Percentiles rank a stretch among this genome's conserved stretches.
Conservation (phyloP, 495 filamentous ascomycete genomes). For the Xylaria nigripes region DNA sequence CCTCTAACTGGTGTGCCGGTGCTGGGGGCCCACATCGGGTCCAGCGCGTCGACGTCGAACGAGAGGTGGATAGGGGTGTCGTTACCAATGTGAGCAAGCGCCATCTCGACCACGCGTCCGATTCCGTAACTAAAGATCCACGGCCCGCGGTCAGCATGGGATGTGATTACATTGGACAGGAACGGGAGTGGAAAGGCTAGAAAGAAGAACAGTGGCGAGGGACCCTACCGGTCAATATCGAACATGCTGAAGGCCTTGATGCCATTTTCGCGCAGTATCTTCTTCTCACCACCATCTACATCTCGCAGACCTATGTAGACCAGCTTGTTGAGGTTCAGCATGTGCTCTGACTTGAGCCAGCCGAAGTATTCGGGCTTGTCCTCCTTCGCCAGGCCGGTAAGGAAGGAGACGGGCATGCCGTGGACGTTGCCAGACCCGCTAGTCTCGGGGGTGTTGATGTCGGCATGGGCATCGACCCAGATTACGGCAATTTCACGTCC, state of each 20-base stretch:
- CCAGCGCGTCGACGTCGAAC: slow-evolving; percentile 94
- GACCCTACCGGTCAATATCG: slow-evolving; percentile 75
- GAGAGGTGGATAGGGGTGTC: slow-evolving; percentile 95
- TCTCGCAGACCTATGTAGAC: slow-evolving; percentile 96
- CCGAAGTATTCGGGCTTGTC: slow-evolving; percentile 71
- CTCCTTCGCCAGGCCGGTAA: slow-evolving; percentile 74
- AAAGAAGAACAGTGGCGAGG: slow-evolving; percentile 4
- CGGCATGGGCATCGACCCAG: slow-evolving; percentile 97
- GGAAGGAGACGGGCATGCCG: slow-evolving; percentile 93
- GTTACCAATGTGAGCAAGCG: slow-evolving; percentile 81
- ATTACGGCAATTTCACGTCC: slow-evolving; percentile 82
- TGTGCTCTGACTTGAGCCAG: slow-evolving; percentile 61
- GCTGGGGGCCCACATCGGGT: slow-evolving; percentile 91
- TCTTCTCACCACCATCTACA: slow-evolving; percentile 88
- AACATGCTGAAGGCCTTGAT: slow-evolving; percentile 98
- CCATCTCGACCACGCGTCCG: slow-evolving; percentile 95
- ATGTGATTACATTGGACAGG: not conserved
- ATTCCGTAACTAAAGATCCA: slow-evolving; percentile 62
- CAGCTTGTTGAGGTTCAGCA: slow-evolving; percentile 66
- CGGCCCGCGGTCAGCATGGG: slow-evolving; percentile 8
- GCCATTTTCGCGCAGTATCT: slow-evolving; percentile 72
- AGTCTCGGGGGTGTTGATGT: slow-evolving; percentile 93
- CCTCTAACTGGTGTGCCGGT: slow-evolving; percentile 94
- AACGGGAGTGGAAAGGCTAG: not conserved
- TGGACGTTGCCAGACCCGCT: slow-evolving; percentile 90